Evolutionary conservation across 768 basidiomycete genomes (phyloP), one percentile per base, ranked within the genome.

Genomic region (Agaricus subrufescens): DNA sequence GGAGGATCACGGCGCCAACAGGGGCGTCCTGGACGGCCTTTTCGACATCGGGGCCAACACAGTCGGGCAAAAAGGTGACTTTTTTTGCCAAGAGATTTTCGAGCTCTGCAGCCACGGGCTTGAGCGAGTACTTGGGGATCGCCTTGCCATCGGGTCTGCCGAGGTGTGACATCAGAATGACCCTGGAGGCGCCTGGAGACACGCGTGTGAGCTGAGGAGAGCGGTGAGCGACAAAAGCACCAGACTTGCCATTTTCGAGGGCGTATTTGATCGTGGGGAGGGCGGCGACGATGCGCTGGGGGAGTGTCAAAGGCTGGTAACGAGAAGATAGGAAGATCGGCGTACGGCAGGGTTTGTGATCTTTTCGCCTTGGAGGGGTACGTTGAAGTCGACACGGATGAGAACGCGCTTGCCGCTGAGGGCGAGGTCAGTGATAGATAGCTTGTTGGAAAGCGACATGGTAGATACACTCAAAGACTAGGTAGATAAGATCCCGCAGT

Each of bases 91-190:
- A 83, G 25, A 84, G 86, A 63, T 81, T 82, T 65, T 88, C 83
- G 31, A 97, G 79, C 70, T 95, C 91, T 56, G 72, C 71, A 45
- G 94, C 84, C 61, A 98, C 87, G 42, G 93, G 92, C 69, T 82
- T 87, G 57, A 99, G 84, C 6, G 94, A 92, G 79, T 91, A 96
- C 67, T 98, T 98, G 49, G 79, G 77, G 66, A 86, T 86, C 54
- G 85, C 84, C 65, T 91, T 89, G 63, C 96, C 96, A 72, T 98
- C 94, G 9, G 96, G 96, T 61, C 96, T 91, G 25, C 96, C 97
- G 54, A 99, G 84, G 71, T 99, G 96, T 66, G 96, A 98, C 94
- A 98, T 97, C 67, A 98, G 84, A 62, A 92, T 82, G 67, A 98
- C 87, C 56, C 81, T 79, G 56, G 84, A 80, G 58, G 95, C 93